Evolutionary conservation across 495 filamentous ascomycete genomes (phyloP).

Genomic region (Podospora australis): DNA sequence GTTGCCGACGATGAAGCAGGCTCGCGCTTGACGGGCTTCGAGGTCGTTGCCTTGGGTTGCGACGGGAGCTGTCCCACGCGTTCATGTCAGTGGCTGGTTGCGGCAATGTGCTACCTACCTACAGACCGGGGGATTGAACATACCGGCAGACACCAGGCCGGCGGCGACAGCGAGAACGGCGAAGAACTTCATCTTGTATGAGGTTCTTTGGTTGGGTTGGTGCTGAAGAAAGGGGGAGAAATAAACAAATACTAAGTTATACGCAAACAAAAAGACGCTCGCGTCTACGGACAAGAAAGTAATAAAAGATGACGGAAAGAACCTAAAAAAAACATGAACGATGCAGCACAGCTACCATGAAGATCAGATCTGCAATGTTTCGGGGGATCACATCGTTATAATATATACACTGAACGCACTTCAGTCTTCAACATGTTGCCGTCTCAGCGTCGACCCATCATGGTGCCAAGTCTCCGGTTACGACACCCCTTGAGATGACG

Average conservation of each 20-base stretch:
- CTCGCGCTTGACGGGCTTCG: slow-evolving; percentile 13
- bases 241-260: not conserved
- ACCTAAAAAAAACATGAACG: not conserved
- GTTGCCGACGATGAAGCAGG: slow-evolving; percentile 43
- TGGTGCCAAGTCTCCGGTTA: not conserved
- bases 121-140: not conserved
- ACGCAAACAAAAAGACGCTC: not conserved
- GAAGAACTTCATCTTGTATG: slow-evolving; percentile 14
- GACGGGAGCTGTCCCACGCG: slow-evolving; percentile 11
- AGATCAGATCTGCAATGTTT: slow-evolving; percentile 6
- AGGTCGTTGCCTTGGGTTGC: slow-evolving; percentile 1
- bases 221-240: not conserved
- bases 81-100: not conserved
- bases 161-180: slow-evolving; percentile 7
- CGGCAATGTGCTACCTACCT: not conserved
- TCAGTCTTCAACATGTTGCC: not conserved
- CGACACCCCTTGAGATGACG: not conserved
- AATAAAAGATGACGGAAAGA: not conserved
- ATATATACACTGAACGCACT: not conserved
- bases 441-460: not conserved
- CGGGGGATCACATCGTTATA: not conserved
- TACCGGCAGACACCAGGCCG: slow-evolving; percentile 11
- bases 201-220: not conserved
- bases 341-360: slow-evolving; percentile 9
- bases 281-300: not conserved